Evolutionary conservation across 2,329 filamentous ascomycete genomes (phyloP), one percentile per base, ranked within the genome.

Genomic region (Fusarium heterosporum): DNA sequence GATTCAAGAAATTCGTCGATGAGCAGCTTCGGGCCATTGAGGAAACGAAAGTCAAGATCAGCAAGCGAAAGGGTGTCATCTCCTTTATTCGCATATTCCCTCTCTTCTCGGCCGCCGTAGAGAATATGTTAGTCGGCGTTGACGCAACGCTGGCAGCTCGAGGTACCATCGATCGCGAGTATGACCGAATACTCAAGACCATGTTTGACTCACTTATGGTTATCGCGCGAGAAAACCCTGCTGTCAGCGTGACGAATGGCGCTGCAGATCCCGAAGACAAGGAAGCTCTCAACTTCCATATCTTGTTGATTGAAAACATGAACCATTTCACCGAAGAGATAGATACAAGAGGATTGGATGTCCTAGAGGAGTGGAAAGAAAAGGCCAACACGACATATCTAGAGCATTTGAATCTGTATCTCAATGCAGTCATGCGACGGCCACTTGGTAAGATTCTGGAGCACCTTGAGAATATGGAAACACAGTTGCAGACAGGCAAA

Each of bases 161-260:
- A 22, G 84, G 89, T 55, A 90, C 90, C 66, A 88, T 98, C 61
- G 93, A 98, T 74, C 88, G 91, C 64, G 93, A 94, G 57, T 99
- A 99, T 77, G 86, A 90, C 62, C 91, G 92, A 65, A 90, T 98
- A 72, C 91, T 97, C 75, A 94, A 93, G 75, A 90, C 93, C 47
- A 99, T 98, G 94, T 98, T 97, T 80, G 95, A 98, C 78, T 96
- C 92, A 49, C 87, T 99, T 65, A 96, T 96, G 78, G 93, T 97
- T 66, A 98, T 98, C 77, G 95, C 96, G 36, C 83, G 88, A 61
- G 88, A 90, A 82, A 92, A 84, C 75, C 88, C 81, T 28, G 82
- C 79, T 57, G 84, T 80, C 25, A 78, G 81, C 13, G 78, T 82
- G 25, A 78, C 76, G 8, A 78, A 71, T 55, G 80, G 80, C 41